Evolutionary conservation across 345 rosid genomes (phyloP).

Genomic region (Murraya paniculata): DNA sequence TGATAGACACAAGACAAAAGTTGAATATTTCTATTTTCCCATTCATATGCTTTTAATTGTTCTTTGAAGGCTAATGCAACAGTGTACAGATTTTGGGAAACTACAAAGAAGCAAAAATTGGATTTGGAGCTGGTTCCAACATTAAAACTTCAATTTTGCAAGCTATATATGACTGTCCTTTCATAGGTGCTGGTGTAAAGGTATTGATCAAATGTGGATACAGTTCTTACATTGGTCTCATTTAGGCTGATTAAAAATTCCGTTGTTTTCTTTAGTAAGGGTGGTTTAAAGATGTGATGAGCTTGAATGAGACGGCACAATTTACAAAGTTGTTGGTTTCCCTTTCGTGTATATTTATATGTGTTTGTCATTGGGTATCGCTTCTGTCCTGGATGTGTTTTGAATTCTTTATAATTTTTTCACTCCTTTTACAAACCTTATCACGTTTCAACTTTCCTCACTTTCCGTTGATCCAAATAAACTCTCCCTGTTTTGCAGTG

Average conservation of each 20-base stretch:
- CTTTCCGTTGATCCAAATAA: neutral
- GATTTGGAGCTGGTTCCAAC: slow-evolving; percentile 80
- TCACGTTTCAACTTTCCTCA: neutral
- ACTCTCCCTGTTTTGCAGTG: neutral
- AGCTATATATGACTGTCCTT: slow-evolving; percentile 84
- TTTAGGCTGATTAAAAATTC: neutral
- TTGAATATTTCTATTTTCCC: slow-evolving; percentile 9
- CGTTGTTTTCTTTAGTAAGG: neutral
- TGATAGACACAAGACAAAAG: neutral
- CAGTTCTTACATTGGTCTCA: neutral
- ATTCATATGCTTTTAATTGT: slow-evolving; percentile 10
- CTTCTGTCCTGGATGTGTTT: neutral
- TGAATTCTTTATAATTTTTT: neutral
- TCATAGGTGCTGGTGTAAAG: slow-evolving; percentile 67
- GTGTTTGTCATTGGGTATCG: neutral
- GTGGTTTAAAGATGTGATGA: neutral
- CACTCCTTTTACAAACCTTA: neutral
- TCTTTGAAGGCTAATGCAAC: slow-evolving; percentile 16
- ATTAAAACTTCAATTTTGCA: slow-evolving; percentile 53
- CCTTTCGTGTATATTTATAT: neutral
- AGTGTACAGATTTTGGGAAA: slow-evolving; percentile 56
- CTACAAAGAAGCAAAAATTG: slow-evolving; percentile 77
- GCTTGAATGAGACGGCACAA: neutral
- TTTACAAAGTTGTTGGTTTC: neutral
- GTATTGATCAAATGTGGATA: slow-evolving; percentile 30